Percentiles rank a stretch among this genome's conserved stretches.
These are phyloP conservation scores for Acorus gramineus DNA, from an alignment of 106 monocot species.

Conservation along the genomic window DNA sequence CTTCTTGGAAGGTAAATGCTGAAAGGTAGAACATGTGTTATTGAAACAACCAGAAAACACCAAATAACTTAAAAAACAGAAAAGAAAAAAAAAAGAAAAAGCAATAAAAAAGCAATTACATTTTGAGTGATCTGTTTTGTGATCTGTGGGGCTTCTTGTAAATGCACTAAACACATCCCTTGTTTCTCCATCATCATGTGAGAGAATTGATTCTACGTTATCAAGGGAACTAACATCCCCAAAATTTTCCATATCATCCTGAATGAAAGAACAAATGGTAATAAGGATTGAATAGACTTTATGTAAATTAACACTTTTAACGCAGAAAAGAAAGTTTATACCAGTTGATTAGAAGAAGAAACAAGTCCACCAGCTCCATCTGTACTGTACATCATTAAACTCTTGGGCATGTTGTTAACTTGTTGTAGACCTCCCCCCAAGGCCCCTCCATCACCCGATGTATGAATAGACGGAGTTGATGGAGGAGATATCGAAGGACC, in stretches of 20 bases:
- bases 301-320: background rate
- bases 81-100: too few species aligned
- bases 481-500: conserved; percentile 87
- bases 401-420: conserved; percentile 64
- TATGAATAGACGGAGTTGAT: conserved; percentile 93
- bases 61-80: too few species aligned
- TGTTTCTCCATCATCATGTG: conserved; percentile 78
- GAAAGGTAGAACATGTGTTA: conserved; percentile 5
- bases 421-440: conserved; percentile 60
- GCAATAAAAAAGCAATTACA: background rate
- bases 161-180: conserved; percentile 84
- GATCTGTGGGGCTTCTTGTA: conserved; percentile 64
- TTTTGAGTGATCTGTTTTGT: conserved; percentile 54
- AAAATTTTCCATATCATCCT: conserved; percentile 93
- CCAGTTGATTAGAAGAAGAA: conserved; percentile 93
- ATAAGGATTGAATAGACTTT: background rate
- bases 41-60: too few species aligned
- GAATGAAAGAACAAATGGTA: background rate
- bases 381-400: conserved; percentile 66
- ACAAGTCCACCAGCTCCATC: conserved; percentile 70
- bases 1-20: conserved; percentile 68
- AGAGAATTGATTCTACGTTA: conserved; percentile 93
- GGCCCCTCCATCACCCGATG: conserved; percentile 60
- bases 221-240: conserved; percentile 83
- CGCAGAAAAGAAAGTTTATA: conserved; percentile 17